Conservation (phyloP, 768 basidiomycete species). For the Pleurotus djamor region DNA sequence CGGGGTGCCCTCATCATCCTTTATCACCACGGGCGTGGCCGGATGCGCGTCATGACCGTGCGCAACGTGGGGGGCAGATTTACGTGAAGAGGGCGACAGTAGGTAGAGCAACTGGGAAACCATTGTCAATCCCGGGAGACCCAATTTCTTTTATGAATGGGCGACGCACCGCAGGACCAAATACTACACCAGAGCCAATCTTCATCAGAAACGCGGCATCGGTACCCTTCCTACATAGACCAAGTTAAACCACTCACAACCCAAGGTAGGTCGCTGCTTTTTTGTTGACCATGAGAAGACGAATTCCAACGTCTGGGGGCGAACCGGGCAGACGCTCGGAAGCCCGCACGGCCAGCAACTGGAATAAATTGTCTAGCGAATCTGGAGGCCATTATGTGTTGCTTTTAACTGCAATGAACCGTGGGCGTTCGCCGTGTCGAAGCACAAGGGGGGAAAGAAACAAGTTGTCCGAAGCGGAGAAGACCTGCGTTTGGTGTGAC, state of each 20-base stretch:
- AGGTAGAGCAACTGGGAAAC: constrained; percentile 12
- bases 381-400: constrained; percentile 11
- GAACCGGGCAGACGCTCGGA: constrained; percentile 5
- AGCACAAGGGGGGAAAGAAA: neutral
- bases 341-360: constrained; percentile 5
- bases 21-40: constrained; percentile 9
- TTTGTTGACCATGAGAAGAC: constrained; percentile 10
- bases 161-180: constrained; percentile 11
- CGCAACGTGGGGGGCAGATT: constrained; percentile 1
- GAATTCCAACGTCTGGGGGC: constrained; percentile 11
- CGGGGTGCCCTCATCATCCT: constrained; percentile 14
- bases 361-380: constrained; percentile 7
- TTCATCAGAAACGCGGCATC: neutral
- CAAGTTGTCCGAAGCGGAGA: constrained; percentile 8
- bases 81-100: constrained; percentile 13
- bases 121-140: neutral
- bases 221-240: neutral
- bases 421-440: constrained; percentile 5
- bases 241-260: constrained; percentile 10
- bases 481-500: constrained; percentile 10
- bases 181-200: constrained; percentile 14
- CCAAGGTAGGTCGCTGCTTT: constrained; percentile 14
- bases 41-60: constrained; percentile 9
- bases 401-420: constrained; percentile 1
- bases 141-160: neutral